phyloP scores from a whole-genome alignment of 495 filamentous ascomycete species.

The Hypoxylon rickii region DNA sequence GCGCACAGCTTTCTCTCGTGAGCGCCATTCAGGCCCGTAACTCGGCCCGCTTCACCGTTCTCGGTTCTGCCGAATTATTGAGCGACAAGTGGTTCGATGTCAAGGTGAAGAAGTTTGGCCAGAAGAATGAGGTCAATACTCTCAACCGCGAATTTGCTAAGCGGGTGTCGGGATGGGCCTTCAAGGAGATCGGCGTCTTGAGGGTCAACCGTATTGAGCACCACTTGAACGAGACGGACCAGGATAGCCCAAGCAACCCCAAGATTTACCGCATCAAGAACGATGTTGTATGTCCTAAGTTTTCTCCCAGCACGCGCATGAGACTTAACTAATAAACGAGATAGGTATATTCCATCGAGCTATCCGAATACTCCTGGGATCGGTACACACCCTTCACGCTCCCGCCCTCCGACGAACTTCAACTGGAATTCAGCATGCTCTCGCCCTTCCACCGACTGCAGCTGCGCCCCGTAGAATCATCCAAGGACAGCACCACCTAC shows the following conservation, averaged over 20 bases:
- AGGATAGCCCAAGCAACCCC: conserved; percentile 69
- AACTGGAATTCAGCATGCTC: conserved; percentile 98
- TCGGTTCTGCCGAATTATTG: conserved; percentile 85
- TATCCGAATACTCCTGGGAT: conserved; percentile 80
- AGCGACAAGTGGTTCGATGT: conserved; percentile 89
- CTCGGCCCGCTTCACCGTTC: conserved; percentile 84
- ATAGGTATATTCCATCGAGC: conserved; percentile 83
- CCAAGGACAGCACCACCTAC: conserved; percentile 73
- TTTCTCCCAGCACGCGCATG: neutral
- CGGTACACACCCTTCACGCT: conserved; percentile 74
- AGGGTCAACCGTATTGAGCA: conserved; percentile 84
- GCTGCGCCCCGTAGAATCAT: conserved; percentile 61
- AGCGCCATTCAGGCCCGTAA: conserved; percentile 89
- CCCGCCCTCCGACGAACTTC: conserved; percentile 70
- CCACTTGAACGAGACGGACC: conserved; percentile 63
- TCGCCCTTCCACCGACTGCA: conserved; percentile 95
- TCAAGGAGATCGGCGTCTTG: conserved; percentile 89
- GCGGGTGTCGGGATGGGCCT: conserved; percentile 84
- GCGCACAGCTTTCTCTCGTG: conserved; percentile 78
- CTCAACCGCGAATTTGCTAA: conserved; percentile 85
- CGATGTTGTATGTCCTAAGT: conserved; percentile 82
- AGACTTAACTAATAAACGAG: conserved; percentile 1
- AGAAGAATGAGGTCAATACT: conserved; percentile 61
- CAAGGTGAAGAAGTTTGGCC: conserved; percentile 66
- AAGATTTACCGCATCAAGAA: conserved; percentile 96